Conservation (phyloP, 129 eudicot genomes). For the Apium graveolens region DNA sequence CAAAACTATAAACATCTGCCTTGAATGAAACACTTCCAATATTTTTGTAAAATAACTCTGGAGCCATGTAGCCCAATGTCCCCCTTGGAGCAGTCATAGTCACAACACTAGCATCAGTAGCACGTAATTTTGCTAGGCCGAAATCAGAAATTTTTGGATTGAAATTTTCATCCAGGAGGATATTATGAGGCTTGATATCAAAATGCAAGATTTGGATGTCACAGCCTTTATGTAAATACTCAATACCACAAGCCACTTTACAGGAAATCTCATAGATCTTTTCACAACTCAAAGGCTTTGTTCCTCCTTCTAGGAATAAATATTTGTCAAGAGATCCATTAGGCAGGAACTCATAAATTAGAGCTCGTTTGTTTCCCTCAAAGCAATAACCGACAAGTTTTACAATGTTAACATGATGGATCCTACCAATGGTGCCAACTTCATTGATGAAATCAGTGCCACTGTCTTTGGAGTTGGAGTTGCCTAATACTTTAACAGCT, state of each 20-base stretch:
- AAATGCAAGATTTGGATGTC: conserved; percentile 8
- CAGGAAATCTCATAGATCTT: neutral
- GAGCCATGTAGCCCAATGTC: conserved; percentile 2
- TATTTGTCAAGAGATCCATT: conserved; percentile 13
- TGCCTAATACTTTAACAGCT: neutral
- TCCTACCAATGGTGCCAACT: neutral
- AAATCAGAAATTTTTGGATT: conserved; percentile 1
- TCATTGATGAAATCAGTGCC: neutral
- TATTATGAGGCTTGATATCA: conserved; percentile 3
- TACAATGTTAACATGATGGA: conserved; percentile 7
- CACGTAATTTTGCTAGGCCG: neutral
- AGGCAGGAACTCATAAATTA: conserved; percentile 12
- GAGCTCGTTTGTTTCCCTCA: conserved; percentile 10
- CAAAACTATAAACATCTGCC: too few relatives aligned
- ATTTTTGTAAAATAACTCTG: neutral
- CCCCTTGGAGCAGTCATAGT: conserved; percentile 3
- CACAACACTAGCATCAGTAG: neutral
- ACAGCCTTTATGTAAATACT: conserved; percentile 1
- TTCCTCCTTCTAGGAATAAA: neutral
- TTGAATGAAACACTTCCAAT: too few relatives aligned
- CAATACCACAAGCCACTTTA: neutral
- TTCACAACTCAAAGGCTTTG: neutral
- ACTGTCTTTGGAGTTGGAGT: neutral
- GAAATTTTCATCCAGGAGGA: conserved; percentile 4
- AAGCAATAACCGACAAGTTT: conserved; percentile 3